Percentiles rank a stretch among this genome's conserved stretches.
These are phyloP conservation scores for Somion occarium DNA, from an alignment of 1,284 basidiomycete species.

Conservation along the genomic window DNA sequence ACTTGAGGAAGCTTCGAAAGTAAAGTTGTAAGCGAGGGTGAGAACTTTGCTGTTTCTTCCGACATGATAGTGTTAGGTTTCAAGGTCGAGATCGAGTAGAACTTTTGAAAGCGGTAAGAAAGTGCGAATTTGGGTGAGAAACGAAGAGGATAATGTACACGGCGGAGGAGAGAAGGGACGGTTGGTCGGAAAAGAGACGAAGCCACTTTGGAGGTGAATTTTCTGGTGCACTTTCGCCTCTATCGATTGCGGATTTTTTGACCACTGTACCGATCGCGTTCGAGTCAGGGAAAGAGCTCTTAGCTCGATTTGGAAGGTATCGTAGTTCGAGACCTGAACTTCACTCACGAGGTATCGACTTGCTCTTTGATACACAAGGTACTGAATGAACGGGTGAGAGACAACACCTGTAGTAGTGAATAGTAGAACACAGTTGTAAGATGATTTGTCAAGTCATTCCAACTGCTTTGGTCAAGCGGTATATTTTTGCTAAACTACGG, in stretches of 20 bases:
- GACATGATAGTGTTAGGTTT: background rate
- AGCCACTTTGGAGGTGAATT: background rate
- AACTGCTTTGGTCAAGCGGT: too few species aligned
- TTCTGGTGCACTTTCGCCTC: background rate
- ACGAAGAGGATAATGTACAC: slow-evolving; percentile 8
- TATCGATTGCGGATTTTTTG: slow-evolving; percentile 7
- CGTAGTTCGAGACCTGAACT: too few species aligned
- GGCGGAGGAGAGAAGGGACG: background rate
- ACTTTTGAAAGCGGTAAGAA: background rate
- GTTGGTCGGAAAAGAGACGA: background rate
- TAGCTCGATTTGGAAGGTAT: too few species aligned
- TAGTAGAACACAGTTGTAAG: too few species aligned
- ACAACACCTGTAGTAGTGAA: too few species aligned
- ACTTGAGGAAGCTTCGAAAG: slow-evolving; percentile 31
- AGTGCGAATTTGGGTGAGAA: slow-evolving; percentile 5
- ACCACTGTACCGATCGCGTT: background rate
- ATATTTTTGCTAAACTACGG: too few species aligned
- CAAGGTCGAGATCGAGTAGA: background rate
- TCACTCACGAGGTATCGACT: too few species aligned
- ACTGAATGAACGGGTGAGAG: too few species aligned
- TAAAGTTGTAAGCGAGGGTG: slow-evolving; percentile 16
- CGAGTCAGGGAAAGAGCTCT: slow-evolving; percentile 5
- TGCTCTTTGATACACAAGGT: too few species aligned
- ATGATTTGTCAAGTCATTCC: too few species aligned
- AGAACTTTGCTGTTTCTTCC: slow-evolving; percentile 2